Conservation (phyloP, 441 rosid genomes). For the Bocquillonia castaneifolia region DNA sequence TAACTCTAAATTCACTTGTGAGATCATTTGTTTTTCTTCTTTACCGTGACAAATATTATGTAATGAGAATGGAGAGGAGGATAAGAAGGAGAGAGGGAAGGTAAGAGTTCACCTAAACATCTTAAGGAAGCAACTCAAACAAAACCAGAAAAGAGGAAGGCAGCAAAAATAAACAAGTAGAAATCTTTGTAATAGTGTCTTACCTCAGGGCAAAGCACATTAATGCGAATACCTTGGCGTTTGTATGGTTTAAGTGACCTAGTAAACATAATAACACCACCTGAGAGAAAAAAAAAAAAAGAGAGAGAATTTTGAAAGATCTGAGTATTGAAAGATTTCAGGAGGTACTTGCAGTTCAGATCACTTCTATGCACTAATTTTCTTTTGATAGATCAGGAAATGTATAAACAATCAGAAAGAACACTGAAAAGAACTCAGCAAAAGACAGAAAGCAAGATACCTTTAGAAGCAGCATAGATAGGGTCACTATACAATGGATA, state of each 20-base stretch:
- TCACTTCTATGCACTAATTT: neutral
- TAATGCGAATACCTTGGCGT: slow-evolving; percentile 76
- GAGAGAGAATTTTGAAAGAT: neutral
- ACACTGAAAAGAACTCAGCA: neutral
- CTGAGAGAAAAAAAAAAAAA: slow-evolving; percentile 30
- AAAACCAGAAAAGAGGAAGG: neutral
- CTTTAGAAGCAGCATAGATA: slow-evolving; percentile 76
- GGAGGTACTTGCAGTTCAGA: neutral
- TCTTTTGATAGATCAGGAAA: neutral
- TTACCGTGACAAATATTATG: neutral
- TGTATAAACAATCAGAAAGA: neutral
- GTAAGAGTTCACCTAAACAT: neutral
- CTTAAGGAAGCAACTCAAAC: neutral
- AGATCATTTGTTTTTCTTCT: neutral
- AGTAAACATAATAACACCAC: slow-evolving; percentile 82
- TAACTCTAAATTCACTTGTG: slow-evolving; percentile 1
- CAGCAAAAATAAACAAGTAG: neutral
- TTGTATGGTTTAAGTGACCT: slow-evolving; percentile 59
- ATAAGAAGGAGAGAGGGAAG: too few species aligned
- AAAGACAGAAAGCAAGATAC: slow-evolving; percentile 32
- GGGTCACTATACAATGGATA: slow-evolving; percentile 67
- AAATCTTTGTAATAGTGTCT: slow-evolving; percentile 14
- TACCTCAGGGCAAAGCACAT: slow-evolving; percentile 99
- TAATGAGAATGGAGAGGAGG: neutral
- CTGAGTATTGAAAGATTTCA: slow-evolving; percentile 3